These are phyloP conservation scores for Sindora glabra DNA, from an alignment of 306 rosid species.

Conservation along the genomic window DNA sequence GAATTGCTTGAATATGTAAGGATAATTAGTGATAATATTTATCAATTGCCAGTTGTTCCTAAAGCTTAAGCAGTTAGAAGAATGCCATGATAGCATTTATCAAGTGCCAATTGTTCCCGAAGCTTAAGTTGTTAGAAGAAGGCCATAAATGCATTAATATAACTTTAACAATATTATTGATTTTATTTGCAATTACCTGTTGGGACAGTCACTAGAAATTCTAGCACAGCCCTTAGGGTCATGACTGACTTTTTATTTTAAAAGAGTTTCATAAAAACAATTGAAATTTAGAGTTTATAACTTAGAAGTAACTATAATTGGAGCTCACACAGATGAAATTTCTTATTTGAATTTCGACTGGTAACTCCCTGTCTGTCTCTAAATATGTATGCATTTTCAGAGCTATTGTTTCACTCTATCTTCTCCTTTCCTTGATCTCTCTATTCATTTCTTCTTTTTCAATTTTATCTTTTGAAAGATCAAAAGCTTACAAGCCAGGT, in stretches of 20 bases:
- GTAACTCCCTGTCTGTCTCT: no score
- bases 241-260: neutral
- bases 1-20: neutral
- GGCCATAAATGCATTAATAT: no score
- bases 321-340: no score
- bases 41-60: no score
- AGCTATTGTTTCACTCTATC: neutral
- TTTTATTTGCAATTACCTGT: neutral
- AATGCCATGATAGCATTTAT: no score
- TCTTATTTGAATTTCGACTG: no score
- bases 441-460: neutral
- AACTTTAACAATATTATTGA: no score
- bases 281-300: neutral
- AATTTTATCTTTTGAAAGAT: constrained; percentile 42
- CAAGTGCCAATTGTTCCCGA: no score
- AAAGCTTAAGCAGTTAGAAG: no score
- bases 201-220: neutral
- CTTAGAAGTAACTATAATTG: no score
- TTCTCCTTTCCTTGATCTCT: neutral
- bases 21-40: neutral
- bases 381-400: neutral
- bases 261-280: neutral
- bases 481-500: constrained; percentile 97
- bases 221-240: neutral
- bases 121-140: no score